Evolutionary conservation across 176 grass and related monocot species (phyloP), one percentile per base, ranked within the genome.

Genomic region (Triticum monococcum): DNA sequence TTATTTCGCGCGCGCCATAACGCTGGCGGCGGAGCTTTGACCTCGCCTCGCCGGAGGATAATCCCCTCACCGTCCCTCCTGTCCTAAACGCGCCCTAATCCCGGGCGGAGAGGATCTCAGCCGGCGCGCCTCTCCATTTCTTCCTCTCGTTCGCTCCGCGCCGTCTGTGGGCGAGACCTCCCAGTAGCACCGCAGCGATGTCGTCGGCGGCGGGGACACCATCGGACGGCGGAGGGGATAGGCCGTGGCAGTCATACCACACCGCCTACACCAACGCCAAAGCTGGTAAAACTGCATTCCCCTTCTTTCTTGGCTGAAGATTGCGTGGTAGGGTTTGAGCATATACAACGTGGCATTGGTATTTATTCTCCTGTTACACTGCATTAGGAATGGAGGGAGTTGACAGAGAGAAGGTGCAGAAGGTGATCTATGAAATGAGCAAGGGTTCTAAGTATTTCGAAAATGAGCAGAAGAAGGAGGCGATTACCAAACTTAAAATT

Each of bases 401-500:
- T 84, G 96, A 98, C 85, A 98, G 81, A 57, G 92, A 98, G 60
- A 98, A 94, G 77, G 96, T 96, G 18, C 94, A 92, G 76, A 94
- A 85, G 87, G 86, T 96, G 78, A 94, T 98, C 25, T 96, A 96
- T 69, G 92, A 96, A 77, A 92, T 92, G 92, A 98, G 93, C 75
- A 94, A 98, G 78, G 96, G 96, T 26, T 98, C 93, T 38, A 96
- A 98, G 38, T 98, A 94, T 90, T 98, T 96, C 12, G 92, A 98
- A 87, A 96, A 98, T 68, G 93, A 98, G 87, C 89, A 94, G 84
- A 87, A 90, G 80, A 98, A 98, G 79, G 96, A 98, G 68, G 82
- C 86, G 48, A 77, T 88, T 56, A 88, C 80, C 24, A 96, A 89
- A 78, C 96, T 91, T 48, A 98, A 94, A 90, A 89, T 98, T 41